These are phyloP conservation scores for Penicillium palitans DNA, from an alignment of 2,329 filamentous ascomycete species.

Conservation along the genomic window DNA sequence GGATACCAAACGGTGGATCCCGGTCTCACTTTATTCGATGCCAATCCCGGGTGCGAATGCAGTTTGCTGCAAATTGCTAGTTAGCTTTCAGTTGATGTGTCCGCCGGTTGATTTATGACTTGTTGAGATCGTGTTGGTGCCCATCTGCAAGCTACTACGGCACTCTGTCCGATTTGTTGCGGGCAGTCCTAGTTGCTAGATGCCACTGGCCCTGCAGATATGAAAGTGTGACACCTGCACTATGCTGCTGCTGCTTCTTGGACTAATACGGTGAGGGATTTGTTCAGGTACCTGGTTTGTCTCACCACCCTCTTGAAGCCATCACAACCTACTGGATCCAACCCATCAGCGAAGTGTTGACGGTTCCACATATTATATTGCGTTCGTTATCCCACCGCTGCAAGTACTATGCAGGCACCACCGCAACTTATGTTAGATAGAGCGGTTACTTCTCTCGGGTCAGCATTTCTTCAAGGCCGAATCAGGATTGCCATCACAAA, in stretches of 20 bases:
- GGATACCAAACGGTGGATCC: not conserved
- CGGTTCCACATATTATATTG: constrained; percentile 71
- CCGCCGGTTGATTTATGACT: not conserved
- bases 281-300: constrained; percentile 74
- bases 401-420: constrained; percentile 50
- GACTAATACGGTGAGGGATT: constrained; percentile 60
- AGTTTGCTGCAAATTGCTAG: constrained; percentile 19
- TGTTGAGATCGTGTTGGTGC: not conserved
- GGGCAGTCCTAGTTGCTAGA: constrained; percentile 36
- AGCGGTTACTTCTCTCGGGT: not conserved
- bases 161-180: not conserved
- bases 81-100: constrained; percentile 5
- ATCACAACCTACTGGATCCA: constrained; percentile 26
- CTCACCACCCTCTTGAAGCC: constrained; percentile 61
- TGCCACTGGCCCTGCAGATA: constrained; percentile 55
- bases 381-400: constrained; percentile 67
- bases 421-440: constrained; percentile 32
- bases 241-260: constrained; percentile 64
- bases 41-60: constrained; percentile 9
- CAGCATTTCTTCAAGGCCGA: not conserved
- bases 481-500: not conserved
- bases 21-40: constrained; percentile 17
- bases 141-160: constrained; percentile 16
- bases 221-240: constrained; percentile 81
- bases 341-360: constrained; percentile 63